Evolutionary conservation across 768 basidiomycete genomes (phyloP), one percentile per base, ranked within the genome.

Genomic region (Boletus sp.): DNA sequence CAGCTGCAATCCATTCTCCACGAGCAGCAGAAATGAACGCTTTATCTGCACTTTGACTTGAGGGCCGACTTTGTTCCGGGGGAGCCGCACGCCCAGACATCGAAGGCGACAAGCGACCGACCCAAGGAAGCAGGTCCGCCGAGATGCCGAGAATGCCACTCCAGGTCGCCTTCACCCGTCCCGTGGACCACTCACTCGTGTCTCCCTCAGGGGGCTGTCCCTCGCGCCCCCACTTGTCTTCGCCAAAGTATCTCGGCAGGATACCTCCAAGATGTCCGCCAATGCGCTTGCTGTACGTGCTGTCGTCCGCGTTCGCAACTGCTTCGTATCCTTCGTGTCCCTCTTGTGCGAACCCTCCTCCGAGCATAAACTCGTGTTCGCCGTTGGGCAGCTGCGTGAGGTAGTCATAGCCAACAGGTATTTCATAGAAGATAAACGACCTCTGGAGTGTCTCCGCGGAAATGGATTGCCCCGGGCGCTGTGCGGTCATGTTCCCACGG

Each of bases 1-100:
- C 88, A 4, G 85, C 87, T 28, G 83, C 77, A 24, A 90, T 80
- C 88, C 88, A 89, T 67, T 90, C 88, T 12, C 86, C 87, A 1
- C 84, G 72, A 0, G 66, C 57, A 9, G 76, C 73, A 42, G 60
- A 55, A 8, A 57, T 35, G 12, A 46, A 52, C 0, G 28, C 15
- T 17, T 55, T 51, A 10, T 57, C 28, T n/a, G 42, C 42, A 12
- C 37, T 46, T 15, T 33, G 37, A 2, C 15, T n/a, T 8, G 54
- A 50, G 6, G 12, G 18, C 35, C 10, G n/a, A 12, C 24, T n/a
- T 17, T 45, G 53, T 15, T 47, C 47, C 17, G 46, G 49, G 5
- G 73, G 71, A 35, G 57, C 47, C 0, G 50, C 42, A n/a, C 85
- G 75, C 7, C 79, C 77, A 4, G 86, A 72, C 15, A 85, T 65